A percentile compares a stretch with the other conserved stretches of the same genome.
These are phyloP conservation scores for Sporothrix mexicana DNA, from an alignment of 2,329 filamentous ascomycete species.

Conservation along the genomic window DNA sequence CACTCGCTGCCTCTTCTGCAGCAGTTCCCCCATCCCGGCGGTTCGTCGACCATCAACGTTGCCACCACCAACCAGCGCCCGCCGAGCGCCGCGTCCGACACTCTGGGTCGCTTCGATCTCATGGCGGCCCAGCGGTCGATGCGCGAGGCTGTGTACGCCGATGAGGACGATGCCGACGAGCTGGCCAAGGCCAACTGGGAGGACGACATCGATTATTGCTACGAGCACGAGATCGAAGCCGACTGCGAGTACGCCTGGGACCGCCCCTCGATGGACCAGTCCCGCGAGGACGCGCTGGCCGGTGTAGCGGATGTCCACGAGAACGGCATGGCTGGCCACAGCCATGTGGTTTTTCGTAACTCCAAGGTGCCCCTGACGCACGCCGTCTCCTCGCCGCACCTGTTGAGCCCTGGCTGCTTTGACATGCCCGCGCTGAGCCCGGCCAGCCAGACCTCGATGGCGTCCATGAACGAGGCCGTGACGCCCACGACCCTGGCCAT, in stretches of 20 bases:
- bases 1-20: constrained; percentile 62
- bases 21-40: constrained; percentile 46
- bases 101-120: constrained; percentile 55
- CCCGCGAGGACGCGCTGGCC: constrained; percentile 43
- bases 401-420: constrained; percentile 45
- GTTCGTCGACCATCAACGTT: constrained; percentile 18
- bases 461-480: constrained; percentile 51
- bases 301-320: constrained; percentile 38
- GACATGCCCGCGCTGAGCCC: constrained; percentile 59
- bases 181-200: constrained; percentile 64
- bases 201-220: constrained; percentile 73
- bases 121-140: constrained; percentile 46
- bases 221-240: constrained; percentile 70
- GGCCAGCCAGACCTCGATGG: constrained; percentile 53
- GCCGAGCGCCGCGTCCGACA: constrained; percentile 58
- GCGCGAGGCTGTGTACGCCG: constrained; percentile 41
- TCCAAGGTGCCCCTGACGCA: constrained; percentile 17
- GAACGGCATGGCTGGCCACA: constrained; percentile 11
- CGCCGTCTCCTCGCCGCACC: constrained; percentile 34
- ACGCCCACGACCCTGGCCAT: constrained; percentile 49
- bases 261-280: constrained; percentile 58
- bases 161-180: constrained; percentile 41
- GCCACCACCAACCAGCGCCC: constrained; percentile 38
- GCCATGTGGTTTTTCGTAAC: constrained; percentile 28
- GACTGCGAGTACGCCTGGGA: constrained; percentile 72